These are phyloP conservation scores for Phellinidium pouzarii DNA, from an alignment of 1,284 basidiomycete genomes.

Conservation along the genomic window DNA sequence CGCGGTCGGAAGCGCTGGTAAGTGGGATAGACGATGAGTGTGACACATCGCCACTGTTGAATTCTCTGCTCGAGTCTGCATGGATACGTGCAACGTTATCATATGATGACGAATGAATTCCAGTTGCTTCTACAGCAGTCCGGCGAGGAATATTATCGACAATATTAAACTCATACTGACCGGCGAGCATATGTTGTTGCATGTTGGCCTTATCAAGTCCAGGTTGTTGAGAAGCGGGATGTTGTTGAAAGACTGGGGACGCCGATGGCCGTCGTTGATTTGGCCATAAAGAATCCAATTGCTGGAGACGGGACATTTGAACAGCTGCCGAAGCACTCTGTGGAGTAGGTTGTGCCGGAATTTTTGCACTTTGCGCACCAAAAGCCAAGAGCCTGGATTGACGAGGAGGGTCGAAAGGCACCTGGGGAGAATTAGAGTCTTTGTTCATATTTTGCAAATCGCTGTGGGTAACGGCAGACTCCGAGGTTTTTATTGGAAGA, in stretches of 20 bases:
- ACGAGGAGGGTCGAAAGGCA: conserved; percentile 53
- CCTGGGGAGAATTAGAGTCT: conserved; percentile 20
- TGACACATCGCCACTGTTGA: background rate
- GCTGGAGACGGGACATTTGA: conserved; percentile 13
- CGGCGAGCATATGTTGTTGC: conserved; percentile 3
- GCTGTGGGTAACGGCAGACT: conserved; percentile 23
- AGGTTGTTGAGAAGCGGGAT: conserved; percentile 12
- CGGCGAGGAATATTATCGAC: conserved; percentile 6
- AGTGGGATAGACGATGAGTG: conserved; percentile 13
- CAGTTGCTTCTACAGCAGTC: background rate
- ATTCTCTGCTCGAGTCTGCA: conserved; percentile 4
- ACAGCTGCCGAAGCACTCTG: conserved; percentile 7
- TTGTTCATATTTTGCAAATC: conserved; percentile 3
- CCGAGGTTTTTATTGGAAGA: conserved; percentile 20
- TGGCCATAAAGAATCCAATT: conserved; percentile 11
- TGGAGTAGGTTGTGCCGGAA: conserved; percentile 9
- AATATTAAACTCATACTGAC: conserved; percentile 2
- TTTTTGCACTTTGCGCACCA: conserved; percentile 31
- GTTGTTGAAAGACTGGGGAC: conserved; percentile 12
- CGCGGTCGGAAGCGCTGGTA: conserved; percentile 5
- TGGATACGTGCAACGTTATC: conserved; percentile 8
- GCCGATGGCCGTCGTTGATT: conserved; percentile 10
- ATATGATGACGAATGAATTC: background rate
- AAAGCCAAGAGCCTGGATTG: conserved; percentile 70
- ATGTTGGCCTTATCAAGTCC: conserved; percentile 6